Evolutionary conservation across 2,329 filamentous ascomycete genomes (phyloP).

Genomic region (Monilinia polystroma): DNA sequence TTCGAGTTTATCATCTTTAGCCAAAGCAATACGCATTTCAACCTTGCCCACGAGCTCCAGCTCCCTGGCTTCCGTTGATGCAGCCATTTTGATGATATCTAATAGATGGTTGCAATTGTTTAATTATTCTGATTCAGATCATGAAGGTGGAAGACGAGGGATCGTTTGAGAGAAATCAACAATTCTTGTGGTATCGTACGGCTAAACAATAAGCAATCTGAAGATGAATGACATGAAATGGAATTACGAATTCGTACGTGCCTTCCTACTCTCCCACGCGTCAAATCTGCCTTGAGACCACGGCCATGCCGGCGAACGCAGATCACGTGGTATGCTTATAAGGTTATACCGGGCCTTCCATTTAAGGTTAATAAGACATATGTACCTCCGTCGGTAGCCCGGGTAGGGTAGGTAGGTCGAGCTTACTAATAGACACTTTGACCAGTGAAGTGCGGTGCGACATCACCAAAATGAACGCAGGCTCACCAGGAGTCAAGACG

Average conservation of each 20-base stretch:
- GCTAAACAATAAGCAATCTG: not conserved
- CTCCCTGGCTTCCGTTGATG: constrained; percentile 50
- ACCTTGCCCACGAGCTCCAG: constrained; percentile 80
- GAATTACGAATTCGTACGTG: constrained; percentile 19
- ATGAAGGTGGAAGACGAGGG: not conserved
- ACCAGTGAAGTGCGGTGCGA: too few relatives aligned
- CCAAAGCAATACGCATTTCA: constrained; percentile 69
- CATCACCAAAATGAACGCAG: too few relatives aligned
- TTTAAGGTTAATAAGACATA: not conserved
- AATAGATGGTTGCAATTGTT: not conserved
- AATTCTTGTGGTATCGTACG: not conserved
- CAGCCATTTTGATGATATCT: constrained; percentile 10
- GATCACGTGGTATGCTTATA: not conserved
- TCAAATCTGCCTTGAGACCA: constrained; percentile 19
- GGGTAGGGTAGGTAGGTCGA: too few relatives aligned
- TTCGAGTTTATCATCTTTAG: constrained; percentile 81
- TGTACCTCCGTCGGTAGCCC: too few relatives aligned
- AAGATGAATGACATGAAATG: not conserved
- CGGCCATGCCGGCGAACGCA: not conserved
- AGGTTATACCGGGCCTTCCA: not conserved
- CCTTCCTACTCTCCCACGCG: constrained; percentile 16
- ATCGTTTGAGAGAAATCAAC: not conserved
- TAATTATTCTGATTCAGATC: not conserved
- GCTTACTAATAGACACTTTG: too few relatives aligned
- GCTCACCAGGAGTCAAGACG: too few relatives aligned